These are phyloP conservation scores for Aspergillus latus DNA, from an alignment of 2,329 filamentous ascomycete genomes.

Conservation along the genomic window DNA sequence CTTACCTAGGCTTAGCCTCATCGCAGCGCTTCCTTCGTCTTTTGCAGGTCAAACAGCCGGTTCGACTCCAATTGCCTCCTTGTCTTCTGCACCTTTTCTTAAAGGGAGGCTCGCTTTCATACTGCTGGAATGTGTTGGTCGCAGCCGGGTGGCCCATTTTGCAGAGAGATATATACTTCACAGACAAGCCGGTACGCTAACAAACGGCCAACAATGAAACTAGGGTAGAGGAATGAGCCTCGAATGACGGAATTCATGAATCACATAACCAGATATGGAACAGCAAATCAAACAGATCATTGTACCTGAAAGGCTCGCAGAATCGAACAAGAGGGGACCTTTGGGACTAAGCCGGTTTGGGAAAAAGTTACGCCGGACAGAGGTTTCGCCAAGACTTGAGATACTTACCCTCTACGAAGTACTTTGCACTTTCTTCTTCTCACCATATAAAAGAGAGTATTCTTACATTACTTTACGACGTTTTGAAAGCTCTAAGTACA, in stretches of 20 bases:
- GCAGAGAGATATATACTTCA: conserved; percentile 3
- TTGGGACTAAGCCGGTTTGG: conserved; percentile 23
- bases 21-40: conserved; percentile 40
- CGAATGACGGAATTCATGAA: background rate
- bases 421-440: background rate
- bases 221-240: background rate
- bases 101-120: background rate
- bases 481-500: no score
- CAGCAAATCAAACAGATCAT: background rate
- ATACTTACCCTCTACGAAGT: no score
- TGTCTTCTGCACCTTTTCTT: conserved; percentile 27
- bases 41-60: conserved; percentile 43
- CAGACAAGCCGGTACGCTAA: background rate
- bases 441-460: no score
- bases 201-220: background rate
- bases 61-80: conserved; percentile 38
- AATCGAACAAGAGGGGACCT: background rate
- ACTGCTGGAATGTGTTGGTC: background rate
- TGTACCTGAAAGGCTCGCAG: background rate
- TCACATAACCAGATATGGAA: background rate
- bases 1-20: conserved; percentile 38
- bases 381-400: conserved; percentile 9
- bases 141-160: conserved; percentile 9
- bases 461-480: no score
- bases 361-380: conserved; percentile 19